Percentiles rank a stretch among this genome's conserved stretches.
Evolutionary conservation across 768 basidiomycete genomes (phyloP).

Genomic region (Boletus speciosus): DNA sequence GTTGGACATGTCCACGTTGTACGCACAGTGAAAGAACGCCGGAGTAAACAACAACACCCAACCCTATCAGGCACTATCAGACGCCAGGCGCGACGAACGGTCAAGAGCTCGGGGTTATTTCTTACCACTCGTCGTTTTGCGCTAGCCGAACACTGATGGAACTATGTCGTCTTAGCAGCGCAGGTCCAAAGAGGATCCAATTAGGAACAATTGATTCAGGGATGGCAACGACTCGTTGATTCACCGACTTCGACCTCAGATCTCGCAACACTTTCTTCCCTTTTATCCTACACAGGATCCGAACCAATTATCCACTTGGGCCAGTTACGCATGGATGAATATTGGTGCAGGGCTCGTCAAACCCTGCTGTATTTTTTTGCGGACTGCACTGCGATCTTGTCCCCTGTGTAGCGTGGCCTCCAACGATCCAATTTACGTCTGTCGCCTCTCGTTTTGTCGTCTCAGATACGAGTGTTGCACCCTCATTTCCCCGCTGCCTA

Average conservation of each 20-base stretch:
- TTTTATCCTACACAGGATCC: neutral
- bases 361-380: neutral
- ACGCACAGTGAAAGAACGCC: neutral
- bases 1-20: conserved; percentile 18
- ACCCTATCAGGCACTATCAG: conserved; percentile 2
- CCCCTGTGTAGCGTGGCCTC: conserved; percentile 10
- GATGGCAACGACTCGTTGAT: neutral
- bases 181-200: conserved; percentile 6
- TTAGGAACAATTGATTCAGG: conserved; percentile 8
- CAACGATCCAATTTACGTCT: conserved; percentile 28
- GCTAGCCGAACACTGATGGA: neutral
- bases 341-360: neutral
- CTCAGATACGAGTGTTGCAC: conserved; percentile 5
- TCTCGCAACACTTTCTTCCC: neutral
- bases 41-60: neutral
- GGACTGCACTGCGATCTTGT: neutral
- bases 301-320: neutral
- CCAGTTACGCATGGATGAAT: conserved; percentile 3
- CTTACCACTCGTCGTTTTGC: conserved; percentile 6
- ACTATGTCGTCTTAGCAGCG: neutral
- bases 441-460: conserved; percentile 12
- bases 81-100: neutral
- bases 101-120: neutral
- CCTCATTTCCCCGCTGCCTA: conserved; percentile 3
- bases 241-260: neutral